Base-by-base conservation (phyloP, 306 rosid species). In the Quillaja saponaria region DNA sequence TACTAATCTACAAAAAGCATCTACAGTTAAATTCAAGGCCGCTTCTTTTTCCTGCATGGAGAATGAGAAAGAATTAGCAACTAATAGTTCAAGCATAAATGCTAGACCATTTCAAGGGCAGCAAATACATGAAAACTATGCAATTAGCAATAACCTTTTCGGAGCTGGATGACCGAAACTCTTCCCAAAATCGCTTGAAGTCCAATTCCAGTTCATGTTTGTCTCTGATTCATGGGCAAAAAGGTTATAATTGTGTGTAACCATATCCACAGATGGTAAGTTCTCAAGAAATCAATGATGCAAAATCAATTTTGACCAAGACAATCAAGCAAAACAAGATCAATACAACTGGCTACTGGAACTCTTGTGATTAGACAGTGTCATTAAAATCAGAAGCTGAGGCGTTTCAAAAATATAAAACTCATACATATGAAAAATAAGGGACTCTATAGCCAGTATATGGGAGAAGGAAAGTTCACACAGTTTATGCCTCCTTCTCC, bases 121-220 rank as follows among this genome's bases (percentile, higher is more conserved):
- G 12, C 28, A 46, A 44, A 49, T 39, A 55, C 13, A 63, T 49
- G 66, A 54, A 42, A 64, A 63, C 18, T 20, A 66, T 71, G 54
- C 19, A 71, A 76, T 39, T 53, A 49, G 63, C 35, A 77, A 77
- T 68, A 81, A 94, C 99, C 99, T 94, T 89, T 87, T 89, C 99
- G 71, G 94, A 94, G 90, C 89, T 82, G 69, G 99, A 94, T 69
- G 97, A 83, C 80, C 97, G 87, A 76, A 94, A 94, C 68, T 90
- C 99, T 76, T 90, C 97, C 99, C 99, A 94, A 61, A 76, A 94
- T 71, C 97, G 85, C 85, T 87, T 94, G 91, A 94, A 94, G 83
- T 94, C 99, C 96, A 90, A 87, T 76, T 94, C 99, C 97, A 94
- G 61, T 76, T 90, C 99, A 94, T 90, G 91, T 76, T 67, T 82